Percentiles rank a stretch among this genome's conserved stretches.
Conservation (phyloP, 768 basidiomycete species). For the Leccinum obscurum region DNA sequence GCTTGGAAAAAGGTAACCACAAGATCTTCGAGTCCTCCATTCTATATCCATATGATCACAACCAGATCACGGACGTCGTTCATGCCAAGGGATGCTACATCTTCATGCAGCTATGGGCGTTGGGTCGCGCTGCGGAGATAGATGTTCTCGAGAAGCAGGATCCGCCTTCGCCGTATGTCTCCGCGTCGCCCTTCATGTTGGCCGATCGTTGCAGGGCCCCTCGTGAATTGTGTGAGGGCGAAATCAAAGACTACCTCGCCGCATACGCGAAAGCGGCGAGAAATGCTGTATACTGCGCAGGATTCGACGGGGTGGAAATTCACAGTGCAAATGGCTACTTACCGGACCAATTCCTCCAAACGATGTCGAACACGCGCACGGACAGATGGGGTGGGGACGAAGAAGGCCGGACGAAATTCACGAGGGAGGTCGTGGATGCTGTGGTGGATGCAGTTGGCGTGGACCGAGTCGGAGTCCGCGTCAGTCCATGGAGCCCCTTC, state of each 20-base stretch:
- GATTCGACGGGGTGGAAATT: conserved; percentile 19
- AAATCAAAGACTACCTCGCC: conserved; percentile 31
- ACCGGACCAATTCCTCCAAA: neutral
- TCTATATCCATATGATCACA: neutral
- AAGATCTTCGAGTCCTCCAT: neutral
- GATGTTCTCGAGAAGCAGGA: conserved; percentile 27
- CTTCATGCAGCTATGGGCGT: neutral
- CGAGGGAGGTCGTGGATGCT: conserved; percentile 37
- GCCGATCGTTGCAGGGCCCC: conserved; percentile 11
- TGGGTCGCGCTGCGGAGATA: conserved; percentile 35
- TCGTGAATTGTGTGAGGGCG: conserved; percentile 23
- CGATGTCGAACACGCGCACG: neutral
- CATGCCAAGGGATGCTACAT: conserved; percentile 45
- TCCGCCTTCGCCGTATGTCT: conserved; percentile 35
- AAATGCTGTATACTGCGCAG: conserved; percentile 28
- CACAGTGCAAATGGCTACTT: conserved; percentile 43
- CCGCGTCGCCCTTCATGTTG: conserved; percentile 34
- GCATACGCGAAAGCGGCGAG: conserved; percentile 33
- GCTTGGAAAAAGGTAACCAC: conserved; percentile 46
- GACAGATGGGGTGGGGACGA: conserved; percentile 21
- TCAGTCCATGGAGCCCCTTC: conserved; percentile 54
- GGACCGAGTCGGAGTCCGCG: conserved; percentile 50
- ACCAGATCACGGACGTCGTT: conserved; percentile 55
- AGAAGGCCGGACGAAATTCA: conserved; percentile 57
- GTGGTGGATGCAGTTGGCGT: conserved; percentile 49